A percentile compares a stretch with the other conserved stretches of the same genome.
phyloP scores from a whole-genome alignment of 2,329 filamentous ascomycete species.

The Leptoxyphium fumago region DNA sequence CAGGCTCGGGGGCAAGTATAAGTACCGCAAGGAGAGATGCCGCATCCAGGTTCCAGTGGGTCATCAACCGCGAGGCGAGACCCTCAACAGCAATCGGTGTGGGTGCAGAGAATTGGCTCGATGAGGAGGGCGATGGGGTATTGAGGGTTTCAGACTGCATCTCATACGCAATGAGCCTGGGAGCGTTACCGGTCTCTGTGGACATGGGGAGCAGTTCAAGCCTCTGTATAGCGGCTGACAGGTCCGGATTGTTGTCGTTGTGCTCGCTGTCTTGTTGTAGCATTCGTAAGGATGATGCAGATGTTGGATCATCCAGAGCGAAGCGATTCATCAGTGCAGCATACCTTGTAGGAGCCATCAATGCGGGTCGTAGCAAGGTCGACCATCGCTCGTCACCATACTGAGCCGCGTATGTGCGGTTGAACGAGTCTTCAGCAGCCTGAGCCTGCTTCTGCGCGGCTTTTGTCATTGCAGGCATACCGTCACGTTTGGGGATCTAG shows the following conservation, averaged over 20 bases:
- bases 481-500: not conserved
- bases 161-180: not conserved
- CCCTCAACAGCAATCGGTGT: slow-evolving; percentile 1
- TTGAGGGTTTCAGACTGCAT: not conserved
- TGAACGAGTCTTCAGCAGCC: slow-evolving; percentile 15
- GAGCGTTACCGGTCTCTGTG: not conserved
- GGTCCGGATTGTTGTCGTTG: not conserved
- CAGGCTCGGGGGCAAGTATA: slow-evolving; percentile 20
- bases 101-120: slow-evolving; percentile 11
- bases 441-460: not conserved
- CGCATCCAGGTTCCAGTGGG: slow-evolving; percentile 20
- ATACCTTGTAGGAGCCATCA: slow-evolving; percentile 12
- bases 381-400: slow-evolving; percentile 13
- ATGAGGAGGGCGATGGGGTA: not conserved
- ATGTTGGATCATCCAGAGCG: slow-evolving; percentile 1
- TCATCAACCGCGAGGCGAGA: slow-evolving; percentile 5
- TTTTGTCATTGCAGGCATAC: not conserved
- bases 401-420: slow-evolving; percentile 6
- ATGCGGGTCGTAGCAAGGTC: slow-evolving; percentile 12
- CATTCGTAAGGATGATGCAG: not conserved
- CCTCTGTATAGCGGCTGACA: not conserved
- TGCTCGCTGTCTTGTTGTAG: not conserved
- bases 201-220: not conserved
- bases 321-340: slow-evolving; percentile 17
- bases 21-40: slow-evolving; percentile 22